Conservation (phyloP, 495 filamentous ascomycete species). For the Xylaria curta region DNA sequence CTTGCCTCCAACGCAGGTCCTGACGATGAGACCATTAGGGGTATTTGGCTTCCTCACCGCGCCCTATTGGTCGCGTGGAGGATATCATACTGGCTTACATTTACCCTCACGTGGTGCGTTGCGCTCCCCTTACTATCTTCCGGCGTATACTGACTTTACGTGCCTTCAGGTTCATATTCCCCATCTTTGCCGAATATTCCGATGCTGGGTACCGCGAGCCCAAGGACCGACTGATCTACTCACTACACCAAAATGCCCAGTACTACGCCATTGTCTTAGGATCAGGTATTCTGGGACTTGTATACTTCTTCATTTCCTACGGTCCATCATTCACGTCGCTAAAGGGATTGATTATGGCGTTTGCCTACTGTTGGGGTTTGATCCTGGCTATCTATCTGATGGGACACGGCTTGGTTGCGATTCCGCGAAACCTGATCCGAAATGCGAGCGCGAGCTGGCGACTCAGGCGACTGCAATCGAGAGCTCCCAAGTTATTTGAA, state of each 20-base stretch:
- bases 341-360: conserved; percentile 86
- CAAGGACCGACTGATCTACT: conserved; percentile 78
- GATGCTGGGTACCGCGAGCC: conserved; percentile 92
- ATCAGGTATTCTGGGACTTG: conserved; percentile 70
- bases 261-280: conserved; percentile 84
- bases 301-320: conserved; percentile 84
- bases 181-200: conserved; percentile 88
- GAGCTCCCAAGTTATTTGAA: conserved; percentile 84
- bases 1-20: conserved; percentile 81
- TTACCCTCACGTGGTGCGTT: conserved; percentile 83
- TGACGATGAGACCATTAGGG: conserved; percentile 69
- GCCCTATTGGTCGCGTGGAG: conserved; percentile 85
- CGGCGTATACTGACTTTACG: conserved; percentile 22
- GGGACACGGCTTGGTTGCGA: conserved; percentile 93
- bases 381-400: conserved; percentile 92
- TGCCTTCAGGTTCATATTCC: conserved; percentile 78
- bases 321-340: conserved; percentile 64
- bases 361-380: conserved; percentile 93
- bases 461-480: conserved; percentile 73
- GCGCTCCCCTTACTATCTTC: conserved; percentile 15
- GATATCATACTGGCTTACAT: conserved; percentile 96
- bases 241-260: conserved; percentile 81
- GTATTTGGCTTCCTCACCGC: conserved; percentile 68
- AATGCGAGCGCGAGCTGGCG: conserved; percentile 75
- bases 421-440: conserved; percentile 79